Base-by-base conservation (phyloP, 805 yeast genomes). In the Candida orba region DNA sequence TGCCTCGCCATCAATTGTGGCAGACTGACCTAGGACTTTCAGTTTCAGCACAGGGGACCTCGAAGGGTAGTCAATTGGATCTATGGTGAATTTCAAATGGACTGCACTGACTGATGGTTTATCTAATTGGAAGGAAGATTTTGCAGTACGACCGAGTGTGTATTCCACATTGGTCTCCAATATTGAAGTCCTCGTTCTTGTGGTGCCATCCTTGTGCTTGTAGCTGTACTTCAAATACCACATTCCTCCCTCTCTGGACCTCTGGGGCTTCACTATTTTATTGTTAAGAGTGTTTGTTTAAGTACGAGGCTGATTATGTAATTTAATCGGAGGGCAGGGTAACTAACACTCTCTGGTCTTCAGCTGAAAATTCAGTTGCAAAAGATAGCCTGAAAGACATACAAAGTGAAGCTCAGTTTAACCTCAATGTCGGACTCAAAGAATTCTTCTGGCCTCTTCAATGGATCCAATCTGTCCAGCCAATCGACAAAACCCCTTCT, bases 401-500 rank as follows among this genome's bases (percentile, higher is more conserved):
- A 20, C 22, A 20, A 20, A 20, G 22, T 20, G 22, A 20, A 5
- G 5, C 22, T 20, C 22, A 20, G 22, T 20, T 20, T 20, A 20
- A 20, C 10, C 14, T 9, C 5, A 24, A 43, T 43, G 46, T 39
- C 46, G 7, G 41, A 27, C 14, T 30, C 37, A 29, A 24, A 13
- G 7, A 29, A n/a, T 8, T 29, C 38, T 4, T 24, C 20, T 8
- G 40, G 33, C 13, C 15, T 34, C 7, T 22, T 31, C 15, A 31
- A 32, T 4, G 40, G 36, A 12, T 33, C 39, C 15, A 35, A 32
- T 5, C 31, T 40, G 4, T 20, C 31, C 6, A 29, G 30, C 17
- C 46, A 43, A 37, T 25, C 41, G 4, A 52, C 62, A 0, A 49
- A 45, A 32, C 60, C 56, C 2, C 45, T 58, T 8, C 39, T 39